Percentiles rank a stretch among this genome's conserved stretches.
These are phyloP conservation scores for Gentiana dahurica DNA, from an alignment of 257 asterid species.

Conservation along the genomic window DNA sequence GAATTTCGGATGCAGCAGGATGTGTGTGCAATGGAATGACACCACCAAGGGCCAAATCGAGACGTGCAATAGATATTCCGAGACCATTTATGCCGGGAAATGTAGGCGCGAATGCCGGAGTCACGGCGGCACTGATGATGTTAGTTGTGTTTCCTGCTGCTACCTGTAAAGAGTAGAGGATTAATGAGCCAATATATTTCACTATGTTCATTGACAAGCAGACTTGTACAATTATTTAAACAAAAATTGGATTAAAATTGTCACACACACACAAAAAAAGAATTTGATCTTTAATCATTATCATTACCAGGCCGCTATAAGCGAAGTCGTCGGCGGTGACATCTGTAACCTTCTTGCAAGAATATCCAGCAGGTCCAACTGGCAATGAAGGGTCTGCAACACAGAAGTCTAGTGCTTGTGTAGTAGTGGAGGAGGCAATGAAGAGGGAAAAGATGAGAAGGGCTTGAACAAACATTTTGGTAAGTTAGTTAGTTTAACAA, in stretches of 20 bases:
- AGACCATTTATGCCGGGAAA: conserved; percentile 68
- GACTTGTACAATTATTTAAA: too few species aligned
- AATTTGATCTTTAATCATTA: too few species aligned
- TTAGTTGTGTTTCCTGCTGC: conserved; percentile 66
- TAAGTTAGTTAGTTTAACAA: too few species aligned
- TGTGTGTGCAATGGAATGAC: conserved; percentile 82
- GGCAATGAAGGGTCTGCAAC: conserved; percentile 56
- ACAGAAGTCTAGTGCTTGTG: conserved; percentile 66
- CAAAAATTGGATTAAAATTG: too few species aligned
- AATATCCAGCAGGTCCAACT: conserved; percentile 57
- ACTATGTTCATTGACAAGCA: too few species aligned
- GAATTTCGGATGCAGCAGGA: conserved; percentile 50
- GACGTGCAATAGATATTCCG: conserved; percentile 50
- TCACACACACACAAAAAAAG: too few species aligned
- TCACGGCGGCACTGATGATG: conserved; percentile 57
- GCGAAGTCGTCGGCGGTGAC: conserved; percentile 52
- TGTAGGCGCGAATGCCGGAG: conserved; percentile 49
- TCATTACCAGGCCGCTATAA: conserved; percentile 11
- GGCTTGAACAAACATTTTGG: conserved; percentile 14
- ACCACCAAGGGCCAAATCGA: conserved; percentile 56
- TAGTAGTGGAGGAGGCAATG: conserved; percentile 11
- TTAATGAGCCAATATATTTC: too few species aligned
- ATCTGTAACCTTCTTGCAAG: conserved; percentile 48
- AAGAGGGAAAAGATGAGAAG: conserved; percentile 16
- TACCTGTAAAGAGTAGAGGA: conserved; percentile 12